Conservation (phyloP, 1,284 basidiomycete species). For the Veloporphyrellus conicus region DNA sequence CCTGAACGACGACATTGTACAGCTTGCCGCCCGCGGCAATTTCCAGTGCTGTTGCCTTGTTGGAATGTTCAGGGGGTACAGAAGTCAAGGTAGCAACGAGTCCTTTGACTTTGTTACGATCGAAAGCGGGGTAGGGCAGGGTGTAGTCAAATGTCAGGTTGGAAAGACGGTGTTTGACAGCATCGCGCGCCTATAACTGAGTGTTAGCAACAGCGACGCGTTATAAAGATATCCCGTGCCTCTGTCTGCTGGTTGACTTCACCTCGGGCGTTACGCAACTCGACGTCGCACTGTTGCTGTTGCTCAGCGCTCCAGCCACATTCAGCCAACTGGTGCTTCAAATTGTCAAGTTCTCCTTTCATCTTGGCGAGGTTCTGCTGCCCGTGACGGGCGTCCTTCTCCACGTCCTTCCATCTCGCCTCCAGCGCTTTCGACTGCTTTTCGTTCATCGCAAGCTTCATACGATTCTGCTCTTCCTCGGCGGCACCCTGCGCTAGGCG, state of each 20-base stretch:
- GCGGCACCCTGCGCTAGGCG: conserved; percentile 74
- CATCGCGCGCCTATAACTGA: conserved; percentile 63
- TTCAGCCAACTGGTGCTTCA: conserved; percentile 51
- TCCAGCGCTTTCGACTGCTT: conserved; percentile 80
- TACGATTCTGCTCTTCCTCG: conserved; percentile 81
- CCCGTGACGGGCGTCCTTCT: conserved; percentile 78
- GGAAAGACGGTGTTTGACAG: conserved; percentile 64
- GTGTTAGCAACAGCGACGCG: conserved; percentile 5
- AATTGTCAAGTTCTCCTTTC: conserved; percentile 57
- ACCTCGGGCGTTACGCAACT: conserved; percentile 54
- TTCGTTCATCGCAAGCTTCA: conserved; percentile 75
- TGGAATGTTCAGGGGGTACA: conserved; percentile 66
- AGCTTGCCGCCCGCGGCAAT: conserved; percentile 87
- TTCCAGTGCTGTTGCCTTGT: conserved; percentile 88
- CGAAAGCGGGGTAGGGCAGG: conserved; percentile 77
- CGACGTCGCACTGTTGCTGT: conserved; percentile 62
- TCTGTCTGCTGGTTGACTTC: conserved; percentile 62
- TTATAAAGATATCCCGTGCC: conserved; percentile 41
- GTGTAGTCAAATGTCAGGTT: conserved; percentile 83
- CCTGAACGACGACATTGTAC: conserved; percentile 93
- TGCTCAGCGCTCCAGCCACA: conserved; percentile 80
- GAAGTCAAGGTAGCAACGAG: conserved; percentile 84
- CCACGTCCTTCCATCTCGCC: conserved; percentile 78
- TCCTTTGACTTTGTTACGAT: conserved; percentile 86
- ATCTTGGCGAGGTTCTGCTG: conserved; percentile 64